These are phyloP conservation scores for Colletotrichum tanaceti DNA, from an alignment of 2,329 filamentous ascomycete genomes.

Conservation along the genomic window DNA sequence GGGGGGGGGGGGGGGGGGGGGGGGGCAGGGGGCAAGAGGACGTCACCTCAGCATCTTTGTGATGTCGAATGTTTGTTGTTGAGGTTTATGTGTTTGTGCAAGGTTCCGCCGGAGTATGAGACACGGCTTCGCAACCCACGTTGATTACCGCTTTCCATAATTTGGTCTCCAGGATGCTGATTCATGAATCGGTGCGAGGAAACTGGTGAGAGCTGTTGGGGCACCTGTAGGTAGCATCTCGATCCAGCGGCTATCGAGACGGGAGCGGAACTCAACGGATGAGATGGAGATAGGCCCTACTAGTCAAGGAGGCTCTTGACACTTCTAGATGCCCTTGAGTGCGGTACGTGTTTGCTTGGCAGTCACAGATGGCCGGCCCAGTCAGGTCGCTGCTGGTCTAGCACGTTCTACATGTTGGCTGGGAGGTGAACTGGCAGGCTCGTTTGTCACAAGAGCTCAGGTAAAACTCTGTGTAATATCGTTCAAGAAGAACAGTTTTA, in stretches of 20 bases:
- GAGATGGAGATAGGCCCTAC: too few species aligned
- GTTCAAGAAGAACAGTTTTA: too few species aligned
- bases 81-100: too few species aligned
- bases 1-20: too few species aligned
- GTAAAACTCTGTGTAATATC: too few species aligned
- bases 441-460: too few species aligned
- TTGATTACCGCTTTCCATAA: too few species aligned
- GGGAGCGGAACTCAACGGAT: too few species aligned
- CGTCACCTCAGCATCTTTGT: background rate
- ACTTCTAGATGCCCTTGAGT: background rate
- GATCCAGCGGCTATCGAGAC: background rate
- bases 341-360: background rate
- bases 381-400: background rate
- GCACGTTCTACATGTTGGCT: background rate
- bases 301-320: background rate
- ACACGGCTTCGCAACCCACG: background rate
- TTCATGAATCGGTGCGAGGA: background rate
- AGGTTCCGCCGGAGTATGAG: background rate
- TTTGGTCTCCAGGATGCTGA: background rate
- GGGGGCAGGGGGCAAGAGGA: too few species aligned
- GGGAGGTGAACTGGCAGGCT: too few species aligned
- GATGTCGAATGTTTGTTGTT: background rate
- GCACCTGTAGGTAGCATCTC: background rate
- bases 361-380: background rate
- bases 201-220: background rate